These are phyloP conservation scores for Microcos paniculata DNA, from an alignment of 345 rosid genomes.

Conservation along the genomic window DNA sequence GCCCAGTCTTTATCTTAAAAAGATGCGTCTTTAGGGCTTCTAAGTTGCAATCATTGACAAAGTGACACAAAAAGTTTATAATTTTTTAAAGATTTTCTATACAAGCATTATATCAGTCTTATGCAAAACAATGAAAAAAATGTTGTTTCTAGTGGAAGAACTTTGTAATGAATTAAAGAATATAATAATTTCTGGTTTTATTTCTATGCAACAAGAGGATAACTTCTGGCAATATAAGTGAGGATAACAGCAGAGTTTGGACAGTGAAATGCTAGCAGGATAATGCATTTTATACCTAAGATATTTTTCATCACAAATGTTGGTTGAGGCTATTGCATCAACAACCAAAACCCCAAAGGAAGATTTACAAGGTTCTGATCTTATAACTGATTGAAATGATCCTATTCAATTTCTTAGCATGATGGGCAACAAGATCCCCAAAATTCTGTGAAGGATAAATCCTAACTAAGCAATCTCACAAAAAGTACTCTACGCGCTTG, in stretches of 20 bases:
- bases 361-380: background rate
- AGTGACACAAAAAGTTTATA: background rate
- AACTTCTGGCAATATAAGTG: background rate
- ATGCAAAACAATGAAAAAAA: background rate
- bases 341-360: conserved; percentile 5
- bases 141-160: background rate
- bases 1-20: background rate
- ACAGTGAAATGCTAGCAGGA: background rate
- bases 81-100: background rate
- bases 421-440: background rate
- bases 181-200: background rate
- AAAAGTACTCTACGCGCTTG: background rate
- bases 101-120: background rate
- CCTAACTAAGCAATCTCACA: background rate
- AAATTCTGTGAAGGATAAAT: background rate
- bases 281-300: background rate
- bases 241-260: background rate
- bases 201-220: background rate
- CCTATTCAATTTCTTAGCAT: background rate
- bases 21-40: too few species aligned
- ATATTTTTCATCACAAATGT: background rate
- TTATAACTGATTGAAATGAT: background rate
- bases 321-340: background rate
- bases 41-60: background rate
- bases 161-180: background rate